Evolutionary conservation across 2,329 filamentous ascomycete genomes (phyloP).

Genomic region (Xylariaceae sp.): DNA sequence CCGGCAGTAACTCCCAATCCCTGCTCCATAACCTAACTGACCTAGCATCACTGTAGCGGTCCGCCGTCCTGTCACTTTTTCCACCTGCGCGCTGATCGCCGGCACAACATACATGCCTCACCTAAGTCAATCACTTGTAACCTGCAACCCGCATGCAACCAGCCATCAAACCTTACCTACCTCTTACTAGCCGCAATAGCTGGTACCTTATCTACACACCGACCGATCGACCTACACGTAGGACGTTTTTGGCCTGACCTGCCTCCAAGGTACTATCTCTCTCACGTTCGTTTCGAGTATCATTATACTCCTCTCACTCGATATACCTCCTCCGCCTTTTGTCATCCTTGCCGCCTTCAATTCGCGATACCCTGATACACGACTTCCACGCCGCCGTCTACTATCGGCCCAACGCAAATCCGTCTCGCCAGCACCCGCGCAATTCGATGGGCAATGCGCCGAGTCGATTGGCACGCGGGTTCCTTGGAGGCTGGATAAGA

Average conservation of each 20-base stretch:
- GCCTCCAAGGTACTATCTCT: too few relatives aligned
- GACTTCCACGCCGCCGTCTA: slow-evolving; percentile 6
- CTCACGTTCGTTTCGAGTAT: background rate
- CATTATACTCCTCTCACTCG: background rate
- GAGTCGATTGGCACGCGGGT: slow-evolving; percentile 38
- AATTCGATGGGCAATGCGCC: slow-evolving; percentile 42
- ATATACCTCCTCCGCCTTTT: slow-evolving; percentile 9
- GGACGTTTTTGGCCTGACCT: too few relatives aligned
- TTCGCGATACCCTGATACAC: background rate
- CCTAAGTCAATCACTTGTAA: slow-evolving; percentile 9
- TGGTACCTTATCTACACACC: too few relatives aligned
- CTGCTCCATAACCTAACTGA: slow-evolving; percentile 13
- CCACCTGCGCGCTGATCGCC: slow-evolving; percentile 25
- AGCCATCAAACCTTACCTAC: background rate
- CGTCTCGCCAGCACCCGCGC: slow-evolving; percentile 31
- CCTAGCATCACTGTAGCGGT: slow-evolving; percentile 3
- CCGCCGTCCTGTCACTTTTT: slow-evolving; percentile 1
- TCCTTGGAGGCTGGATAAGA: slow-evolving; percentile 43
- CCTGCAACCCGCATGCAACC: slow-evolving; percentile 14
- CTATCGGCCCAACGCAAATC: slow-evolving; percentile 16
- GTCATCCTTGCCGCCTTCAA: background rate
- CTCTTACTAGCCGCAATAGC: background rate
- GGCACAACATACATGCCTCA: slow-evolving; percentile 16
- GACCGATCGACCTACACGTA: too few relatives aligned
- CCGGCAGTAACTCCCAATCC: slow-evolving; percentile 20